Evolutionary conservation across 192 early-diverging fungal species (phyloP).

Genomic region (Dispira simplex): DNA sequence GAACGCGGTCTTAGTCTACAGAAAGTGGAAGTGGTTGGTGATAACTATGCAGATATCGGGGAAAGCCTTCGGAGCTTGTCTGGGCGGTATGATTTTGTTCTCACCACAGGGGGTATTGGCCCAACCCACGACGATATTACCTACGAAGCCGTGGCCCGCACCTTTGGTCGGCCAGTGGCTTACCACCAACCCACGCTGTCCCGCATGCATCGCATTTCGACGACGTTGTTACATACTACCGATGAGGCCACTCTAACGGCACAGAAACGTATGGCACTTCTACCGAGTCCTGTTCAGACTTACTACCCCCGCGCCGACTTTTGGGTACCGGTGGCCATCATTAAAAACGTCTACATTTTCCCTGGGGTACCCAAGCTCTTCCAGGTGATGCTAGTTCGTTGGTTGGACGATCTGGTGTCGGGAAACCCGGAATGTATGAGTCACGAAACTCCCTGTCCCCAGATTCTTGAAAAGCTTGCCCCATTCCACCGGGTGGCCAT

Average conservation of each 20-base stretch:
- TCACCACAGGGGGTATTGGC: slow-evolving; percentile 64
- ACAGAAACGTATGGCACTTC: slow-evolving; percentile 46
- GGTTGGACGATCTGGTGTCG: not conserved
- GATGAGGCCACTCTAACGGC: slow-evolving; percentile 21
- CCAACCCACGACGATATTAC: slow-evolving; percentile 56
- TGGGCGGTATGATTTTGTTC: slow-evolving; percentile 31
- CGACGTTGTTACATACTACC: slow-evolving; percentile 11
- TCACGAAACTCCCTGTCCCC: not conserved
- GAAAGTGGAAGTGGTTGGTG: slow-evolving; percentile 33
- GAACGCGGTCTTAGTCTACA: slow-evolving; percentile 37
- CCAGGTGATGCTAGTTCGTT: slow-evolving; percentile 11
- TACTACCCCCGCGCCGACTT: slow-evolving; percentile 26
- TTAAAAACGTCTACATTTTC: slow-evolving; percentile 45
- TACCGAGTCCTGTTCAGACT: slow-evolving; percentile 28
- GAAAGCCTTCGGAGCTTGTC: slow-evolving; percentile 32
- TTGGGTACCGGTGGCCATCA: slow-evolving; percentile 59
- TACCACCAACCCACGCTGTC: slow-evolving; percentile 36
- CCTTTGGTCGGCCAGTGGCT: slow-evolving; percentile 33
- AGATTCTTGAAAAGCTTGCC: not conserved
- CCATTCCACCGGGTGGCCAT: not conserved
- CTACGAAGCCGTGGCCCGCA: slow-evolving; percentile 39
- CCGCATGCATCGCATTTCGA: slow-evolving; percentile 28
- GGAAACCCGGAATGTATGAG: not conserved
- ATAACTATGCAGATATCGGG: slow-evolving; percentile 20
- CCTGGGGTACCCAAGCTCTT: slow-evolving; percentile 56